Evolutionary conservation across 1,139 yeast genomes (phyloP).

Genomic region (Sugiyamaella pinicola): DNA sequence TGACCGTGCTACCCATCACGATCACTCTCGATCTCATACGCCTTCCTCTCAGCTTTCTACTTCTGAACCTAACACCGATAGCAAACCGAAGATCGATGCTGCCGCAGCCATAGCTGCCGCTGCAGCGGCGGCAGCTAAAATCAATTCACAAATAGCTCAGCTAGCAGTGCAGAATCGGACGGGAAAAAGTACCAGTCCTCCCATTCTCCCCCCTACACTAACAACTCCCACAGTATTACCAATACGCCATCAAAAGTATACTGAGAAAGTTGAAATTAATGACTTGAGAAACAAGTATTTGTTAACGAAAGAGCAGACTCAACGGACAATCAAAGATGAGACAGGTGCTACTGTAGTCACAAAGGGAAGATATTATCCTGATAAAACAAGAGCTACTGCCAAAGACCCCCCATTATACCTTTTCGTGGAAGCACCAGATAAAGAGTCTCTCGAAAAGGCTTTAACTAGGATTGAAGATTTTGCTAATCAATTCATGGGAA

Average conservation of each 20-base stretch:
- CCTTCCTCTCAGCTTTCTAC: not conserved
- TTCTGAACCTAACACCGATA: slow-evolving; percentile 6
- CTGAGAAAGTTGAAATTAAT: slow-evolving; percentile 43
- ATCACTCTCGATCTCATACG: not conserved
- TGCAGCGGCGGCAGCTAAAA: slow-evolving; percentile 43
- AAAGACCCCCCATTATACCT: slow-evolving; percentile 43
- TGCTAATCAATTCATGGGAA: slow-evolving; percentile 41
- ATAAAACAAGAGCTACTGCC: slow-evolving; percentile 41
- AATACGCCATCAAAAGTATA: slow-evolving; percentile 19
- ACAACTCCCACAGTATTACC: slow-evolving; percentile 18
- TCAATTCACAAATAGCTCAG: slow-evolving; percentile 38
- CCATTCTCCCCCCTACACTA: slow-evolving; percentile 3
- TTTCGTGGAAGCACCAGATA: slow-evolving; percentile 38
- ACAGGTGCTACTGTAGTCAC: slow-evolving; percentile 43
- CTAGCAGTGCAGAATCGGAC: slow-evolving; percentile 11
- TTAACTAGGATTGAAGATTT: slow-evolving; percentile 39
- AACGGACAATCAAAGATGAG: slow-evolving; percentile 36
- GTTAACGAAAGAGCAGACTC: slow-evolving; percentile 44
- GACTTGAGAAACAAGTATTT: slow-evolving; percentile 45
- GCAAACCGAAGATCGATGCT: slow-evolving; percentile 32
- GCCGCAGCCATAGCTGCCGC: slow-evolving; percentile 36
- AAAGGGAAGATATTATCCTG: slow-evolving; percentile 46
- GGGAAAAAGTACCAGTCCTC: slow-evolving; percentile 17
- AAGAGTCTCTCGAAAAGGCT: slow-evolving; percentile 40
- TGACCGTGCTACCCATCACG: not conserved